These are phyloP conservation scores for Globisporangium paroecandrum DNA, from an alignment of 352 stramenopile genomes.

Conservation along the genomic window DNA sequence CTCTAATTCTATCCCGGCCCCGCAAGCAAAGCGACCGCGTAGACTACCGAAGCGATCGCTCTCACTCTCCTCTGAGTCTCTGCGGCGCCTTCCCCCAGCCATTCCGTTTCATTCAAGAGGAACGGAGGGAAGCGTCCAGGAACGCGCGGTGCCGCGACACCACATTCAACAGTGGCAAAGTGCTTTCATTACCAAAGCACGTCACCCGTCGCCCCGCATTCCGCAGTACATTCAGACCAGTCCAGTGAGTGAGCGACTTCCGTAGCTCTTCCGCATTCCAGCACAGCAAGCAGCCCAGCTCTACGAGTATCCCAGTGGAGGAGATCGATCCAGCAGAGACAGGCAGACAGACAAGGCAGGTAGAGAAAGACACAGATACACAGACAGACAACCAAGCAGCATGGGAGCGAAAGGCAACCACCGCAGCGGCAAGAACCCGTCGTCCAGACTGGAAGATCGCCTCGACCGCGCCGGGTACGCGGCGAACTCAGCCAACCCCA, in stretches of 20 bases:
- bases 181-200: not conserved
- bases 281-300: not conserved
- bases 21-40: constrained; percentile 8
- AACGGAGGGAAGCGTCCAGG: constrained; percentile 9
- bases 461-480: constrained; percentile 13
- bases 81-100: constrained; percentile 5
- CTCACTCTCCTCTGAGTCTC: not conserved
- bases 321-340: not conserved
- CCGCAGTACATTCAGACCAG: not conserved
- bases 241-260: not conserved
- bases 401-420: constrained; percentile 4
- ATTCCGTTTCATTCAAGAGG: constrained; percentile 14
- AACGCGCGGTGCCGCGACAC: constrained; percentile 7
- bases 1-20: constrained; percentile 9
- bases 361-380: not conserved
- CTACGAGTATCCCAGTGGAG: not conserved
- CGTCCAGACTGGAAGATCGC: constrained; percentile 5
- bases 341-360: not conserved
- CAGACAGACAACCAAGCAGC: not conserved
- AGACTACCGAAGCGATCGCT: constrained; percentile 5
- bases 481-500: not conserved
- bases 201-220: constrained; percentile 1
- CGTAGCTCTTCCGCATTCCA: not conserved
- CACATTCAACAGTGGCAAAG: constrained; percentile 10
- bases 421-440: constrained; percentile 2